Evolutionary conservation across 176 grass and related monocot genomes (phyloP).

Genomic region (Lolium rigidum): DNA sequence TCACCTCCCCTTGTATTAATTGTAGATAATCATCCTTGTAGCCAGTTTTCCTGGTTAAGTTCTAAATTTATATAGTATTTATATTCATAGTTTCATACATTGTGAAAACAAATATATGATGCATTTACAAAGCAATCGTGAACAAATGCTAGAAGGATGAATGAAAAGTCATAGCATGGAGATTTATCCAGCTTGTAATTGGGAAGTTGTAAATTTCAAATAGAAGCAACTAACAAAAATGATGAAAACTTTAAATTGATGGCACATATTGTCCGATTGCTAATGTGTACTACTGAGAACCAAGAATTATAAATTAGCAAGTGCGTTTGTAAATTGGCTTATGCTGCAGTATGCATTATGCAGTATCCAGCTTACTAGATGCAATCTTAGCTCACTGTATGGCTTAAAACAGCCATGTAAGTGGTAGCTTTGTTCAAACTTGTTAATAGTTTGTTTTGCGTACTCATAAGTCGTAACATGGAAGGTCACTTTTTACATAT

Average conservation of each 20-base stretch:
- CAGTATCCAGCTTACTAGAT: not conserved
- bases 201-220: not conserved
- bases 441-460: not conserved
- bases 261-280: not conserved
- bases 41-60: not conserved
- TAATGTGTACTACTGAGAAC: not conserved
- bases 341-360: not conserved
- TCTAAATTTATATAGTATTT: slow-evolving; percentile 1
- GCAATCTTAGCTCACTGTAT: not conserved
- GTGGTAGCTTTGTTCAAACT: not conserved
- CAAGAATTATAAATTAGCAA: not conserved
- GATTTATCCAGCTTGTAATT: not conserved
- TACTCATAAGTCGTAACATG: not conserved
- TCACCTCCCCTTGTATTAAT: not conserved
- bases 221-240: not conserved
- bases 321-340: not conserved
- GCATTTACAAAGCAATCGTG: slow-evolving; percentile 2
- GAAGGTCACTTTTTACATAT: not conserved
- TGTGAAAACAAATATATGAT: not conserved
- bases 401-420: not conserved
- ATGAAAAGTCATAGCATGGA: not conserved
- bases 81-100: slow-evolving; percentile 10
- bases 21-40: not conserved
- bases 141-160: slow-evolving; percentile 3
- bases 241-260: slow-evolving; percentile 1